phyloP scores from a whole-genome alignment of 2,329 filamentous ascomycete species.

The Chaetomium globosum region DNA sequence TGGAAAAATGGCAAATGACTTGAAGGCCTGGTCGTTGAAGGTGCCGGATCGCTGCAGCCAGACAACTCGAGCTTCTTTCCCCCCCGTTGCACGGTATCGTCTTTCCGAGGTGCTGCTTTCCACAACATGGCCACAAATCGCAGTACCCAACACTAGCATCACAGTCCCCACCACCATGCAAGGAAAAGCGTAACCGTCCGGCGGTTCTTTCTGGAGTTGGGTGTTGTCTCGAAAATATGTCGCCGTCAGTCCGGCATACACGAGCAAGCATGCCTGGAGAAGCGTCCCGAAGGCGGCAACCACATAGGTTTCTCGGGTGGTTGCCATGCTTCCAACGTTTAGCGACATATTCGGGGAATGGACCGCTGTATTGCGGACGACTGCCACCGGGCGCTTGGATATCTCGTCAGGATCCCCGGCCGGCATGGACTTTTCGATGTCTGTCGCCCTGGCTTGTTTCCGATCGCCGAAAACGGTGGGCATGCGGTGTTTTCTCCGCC shows the following conservation, averaged over 20 bases:
- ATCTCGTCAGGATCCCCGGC: too few relatives aligned
- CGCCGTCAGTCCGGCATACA: background rate
- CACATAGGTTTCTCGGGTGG: background rate
- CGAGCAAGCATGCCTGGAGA: background rate
- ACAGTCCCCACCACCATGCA: background rate
- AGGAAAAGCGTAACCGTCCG: background rate
- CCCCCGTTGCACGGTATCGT: background rate
- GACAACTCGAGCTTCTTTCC: background rate
- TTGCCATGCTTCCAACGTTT: background rate
- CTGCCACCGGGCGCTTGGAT: background rate
- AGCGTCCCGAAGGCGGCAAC: background rate
- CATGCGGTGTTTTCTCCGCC: too few relatives aligned
- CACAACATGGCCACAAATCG: constrained; percentile 7
- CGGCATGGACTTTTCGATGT: too few relatives aligned
- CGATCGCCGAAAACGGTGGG: too few relatives aligned
- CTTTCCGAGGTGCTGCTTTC: constrained; percentile 5
- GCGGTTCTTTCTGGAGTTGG: background rate
- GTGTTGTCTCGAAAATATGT: background rate
- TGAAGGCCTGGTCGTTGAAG: constrained; percentile 1
- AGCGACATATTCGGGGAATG: background rate
- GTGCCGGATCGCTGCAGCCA: constrained; percentile 7
- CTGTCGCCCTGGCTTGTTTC: too few relatives aligned
- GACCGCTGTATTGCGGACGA: background rate
- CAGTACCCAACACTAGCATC: background rate
- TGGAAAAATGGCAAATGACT: constrained; percentile 6